These are phyloP conservation scores for Pseudozyma thailandica DNA, from an alignment of 1,284 basidiomycete species.

Conservation along the genomic window DNA sequence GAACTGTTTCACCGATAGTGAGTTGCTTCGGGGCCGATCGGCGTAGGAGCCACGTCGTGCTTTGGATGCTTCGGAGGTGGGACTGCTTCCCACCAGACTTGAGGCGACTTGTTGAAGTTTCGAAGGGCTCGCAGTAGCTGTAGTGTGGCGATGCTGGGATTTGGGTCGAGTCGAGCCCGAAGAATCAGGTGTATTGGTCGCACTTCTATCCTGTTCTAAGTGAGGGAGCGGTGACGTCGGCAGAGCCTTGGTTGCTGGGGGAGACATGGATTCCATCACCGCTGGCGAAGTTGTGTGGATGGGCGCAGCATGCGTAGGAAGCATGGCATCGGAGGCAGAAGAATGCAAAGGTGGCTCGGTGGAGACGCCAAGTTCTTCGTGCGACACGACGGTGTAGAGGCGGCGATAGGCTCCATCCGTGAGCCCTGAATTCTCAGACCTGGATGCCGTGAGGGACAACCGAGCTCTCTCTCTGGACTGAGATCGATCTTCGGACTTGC, in stretches of 20 bases:
- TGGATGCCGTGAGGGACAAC: constrained; percentile 15
- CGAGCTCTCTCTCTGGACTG: constrained; percentile 5
- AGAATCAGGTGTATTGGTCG: constrained; percentile 29
- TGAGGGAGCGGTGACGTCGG: constrained; percentile 5
- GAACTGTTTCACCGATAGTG: constrained; percentile 50
- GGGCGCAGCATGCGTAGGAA: neutral
- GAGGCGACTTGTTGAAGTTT: constrained; percentile 34
- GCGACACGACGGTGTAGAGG: constrained; percentile 44
- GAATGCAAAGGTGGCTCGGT: constrained; percentile 3
- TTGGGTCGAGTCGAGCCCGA: constrained; percentile 15
- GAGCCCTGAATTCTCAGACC: constrained; percentile 23
- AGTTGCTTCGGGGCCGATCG: constrained; percentile 56
- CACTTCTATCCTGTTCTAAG: constrained; percentile 17
- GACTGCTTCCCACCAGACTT: constrained; percentile 15
- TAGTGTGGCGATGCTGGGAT: constrained; percentile 42
- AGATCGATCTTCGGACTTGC: constrained; percentile 24
- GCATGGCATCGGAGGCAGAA: constrained; percentile 16
- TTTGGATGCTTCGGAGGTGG: constrained; percentile 22
- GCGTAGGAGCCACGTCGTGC: constrained; percentile 20
- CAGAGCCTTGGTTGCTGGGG: neutral
- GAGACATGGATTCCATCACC: constrained; percentile 3
- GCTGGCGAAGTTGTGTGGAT: neutral
- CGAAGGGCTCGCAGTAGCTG: constrained; percentile 31
- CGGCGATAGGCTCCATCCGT: constrained; percentile 23
- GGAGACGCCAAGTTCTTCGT: constrained; percentile 36